Base-by-base conservation (phyloP, 768 basidiomycete species). In the Boletus huronensis region DNA sequence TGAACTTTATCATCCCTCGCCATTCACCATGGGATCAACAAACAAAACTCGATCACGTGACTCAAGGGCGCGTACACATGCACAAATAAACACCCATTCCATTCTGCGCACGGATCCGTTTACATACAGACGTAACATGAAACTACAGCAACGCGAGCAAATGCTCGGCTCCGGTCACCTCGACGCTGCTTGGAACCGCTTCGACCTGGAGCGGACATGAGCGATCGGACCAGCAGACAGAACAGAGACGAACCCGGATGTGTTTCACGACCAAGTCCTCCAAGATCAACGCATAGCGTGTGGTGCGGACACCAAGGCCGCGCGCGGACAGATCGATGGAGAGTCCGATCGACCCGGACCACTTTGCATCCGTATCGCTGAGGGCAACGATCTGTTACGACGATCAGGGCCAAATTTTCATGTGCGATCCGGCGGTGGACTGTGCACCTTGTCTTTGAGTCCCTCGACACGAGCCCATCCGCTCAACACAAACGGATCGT, bases 221-320 rank as follows among this genome's bases (percentile, higher is more conserved):
- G 56, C 31, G 14, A 6, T 6, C 19, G 19, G 14, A 4, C 2
- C 0, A 3, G 13, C 8, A 17, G 42, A 46, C 35, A 3, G 2
- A 23, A 59, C 9, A 17, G 61, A 39, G 28, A 71, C 79, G 48
- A 58, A 83, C 87, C 64, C 71, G 79, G 50, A 90, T 61, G 62
- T 86, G 84, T 57, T 80, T 81, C 62, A 93, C 81, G 57, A 83
- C 80, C 50, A 89, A 78, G 64, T 89, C 78, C 43, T 93, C 85
- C 61, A 88, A 61, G 62, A 89, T 71, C 53, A 89, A 58, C 28
- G 82, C 85, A 57, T 82, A 88, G 45, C 86, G 81, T 25, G 69
- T 69, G 32, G 84, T 85, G 48, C 87, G 83, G 40, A 74, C 61
- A 21, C 85, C 85, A 36, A 88, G 62, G 6, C 82, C 83, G 3